Evolutionary conservation across 805 yeast genomes (phyloP).

Genomic region (Cyberlindnera americana): DNA sequence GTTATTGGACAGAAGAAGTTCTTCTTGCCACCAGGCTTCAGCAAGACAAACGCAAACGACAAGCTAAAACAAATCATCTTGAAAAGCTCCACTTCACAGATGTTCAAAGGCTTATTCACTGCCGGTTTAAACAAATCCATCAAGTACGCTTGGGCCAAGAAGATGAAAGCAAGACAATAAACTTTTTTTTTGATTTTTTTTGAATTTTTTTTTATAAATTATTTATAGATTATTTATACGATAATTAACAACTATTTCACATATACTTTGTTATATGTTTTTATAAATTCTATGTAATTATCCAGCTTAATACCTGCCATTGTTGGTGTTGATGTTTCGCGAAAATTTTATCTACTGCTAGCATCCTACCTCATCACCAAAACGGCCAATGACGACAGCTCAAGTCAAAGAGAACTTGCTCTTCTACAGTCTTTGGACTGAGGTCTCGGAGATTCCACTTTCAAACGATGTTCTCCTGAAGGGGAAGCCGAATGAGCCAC

Average conservation of each 20-base stretch:
- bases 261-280: neutral
- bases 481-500: conserved; percentile 25
- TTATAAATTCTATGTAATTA: no score
- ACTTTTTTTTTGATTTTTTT: neutral
- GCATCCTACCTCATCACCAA: neutral
- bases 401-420: conserved; percentile 24
- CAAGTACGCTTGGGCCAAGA: conserved; percentile 75
- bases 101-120: conserved; percentile 77
- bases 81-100: conserved; percentile 70
- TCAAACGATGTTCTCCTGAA: conserved; percentile 8
- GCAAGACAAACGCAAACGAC: conserved; percentile 32
- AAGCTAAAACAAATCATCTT: conserved; percentile 54
- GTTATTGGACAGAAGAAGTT: conserved; percentile 32
- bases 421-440: conserved; percentile 24
- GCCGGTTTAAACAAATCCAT: conserved; percentile 76
- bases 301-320: no score
- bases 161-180: conserved; percentile 27
- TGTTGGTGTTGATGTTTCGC: no score
- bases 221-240: neutral
- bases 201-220: neutral
- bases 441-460: conserved; percentile 15
- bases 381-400: neutral
- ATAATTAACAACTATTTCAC: no score
- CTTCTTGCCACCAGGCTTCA: conserved; percentile 36
- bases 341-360: no score